phyloP scores from a whole-genome alignment of 2,329 filamentous ascomycete genomes.

The Colletotrichum chlorophyti region DNA sequence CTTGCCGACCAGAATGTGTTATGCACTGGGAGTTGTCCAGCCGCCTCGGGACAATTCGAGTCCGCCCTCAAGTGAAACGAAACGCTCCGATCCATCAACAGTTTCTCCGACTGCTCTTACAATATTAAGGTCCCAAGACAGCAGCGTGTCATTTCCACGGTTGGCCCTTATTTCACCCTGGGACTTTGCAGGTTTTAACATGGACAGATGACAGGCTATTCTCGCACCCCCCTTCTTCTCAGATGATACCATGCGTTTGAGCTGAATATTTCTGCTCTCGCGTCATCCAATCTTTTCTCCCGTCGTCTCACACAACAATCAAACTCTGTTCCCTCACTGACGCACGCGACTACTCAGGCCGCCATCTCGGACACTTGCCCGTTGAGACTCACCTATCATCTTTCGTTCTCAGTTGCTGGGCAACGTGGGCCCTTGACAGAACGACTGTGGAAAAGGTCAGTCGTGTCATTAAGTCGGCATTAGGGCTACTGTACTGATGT shows the following conservation, averaged over 20 bases:
- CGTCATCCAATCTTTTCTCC: constrained; percentile 9
- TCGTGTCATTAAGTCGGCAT: no score
- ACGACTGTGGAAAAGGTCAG: no score
- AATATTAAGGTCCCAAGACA: constrained; percentile 2
- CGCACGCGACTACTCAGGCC: neutral
- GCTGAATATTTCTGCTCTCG: neutral
- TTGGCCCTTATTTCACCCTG: no score
- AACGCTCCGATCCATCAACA: constrained; percentile 4
- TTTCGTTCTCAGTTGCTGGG: no score
- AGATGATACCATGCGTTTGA: constrained; percentile 8
- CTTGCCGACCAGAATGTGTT: no score
- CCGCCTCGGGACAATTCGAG: neutral
- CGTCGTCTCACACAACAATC: neutral
- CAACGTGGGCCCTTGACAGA: no score
- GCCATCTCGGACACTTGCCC: no score
- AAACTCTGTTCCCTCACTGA: neutral
- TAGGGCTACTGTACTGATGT: no score
- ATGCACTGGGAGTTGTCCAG: no score
- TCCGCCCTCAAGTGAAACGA: constrained; percentile 15
- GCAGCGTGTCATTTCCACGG: no score
- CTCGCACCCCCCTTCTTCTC: neutral
- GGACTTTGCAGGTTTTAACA: constrained; percentile 5
- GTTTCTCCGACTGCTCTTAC: neutral
- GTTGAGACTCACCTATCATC: no score
- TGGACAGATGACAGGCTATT: neutral